Base-by-base conservation (phyloP, 2,329 filamentous ascomycete genomes). In the Aspergillus versicolor region DNA sequence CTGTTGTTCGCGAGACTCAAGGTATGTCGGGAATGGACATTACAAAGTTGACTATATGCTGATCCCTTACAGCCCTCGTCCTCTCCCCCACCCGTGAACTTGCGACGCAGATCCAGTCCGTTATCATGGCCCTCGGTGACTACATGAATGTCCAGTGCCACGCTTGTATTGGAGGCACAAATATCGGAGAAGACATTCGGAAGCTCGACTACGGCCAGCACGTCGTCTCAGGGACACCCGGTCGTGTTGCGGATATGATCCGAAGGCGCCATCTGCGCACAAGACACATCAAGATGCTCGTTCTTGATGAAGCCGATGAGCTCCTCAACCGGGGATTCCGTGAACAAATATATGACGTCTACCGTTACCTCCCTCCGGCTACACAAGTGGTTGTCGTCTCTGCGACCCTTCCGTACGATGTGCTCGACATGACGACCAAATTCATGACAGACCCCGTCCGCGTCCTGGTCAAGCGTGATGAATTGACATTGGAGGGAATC, bases 101-200 rank as follows among this genome's bases (percentile, higher is more conserved):
- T 63, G 94, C 94, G 45, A 97, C 93, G 27, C 94, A 99, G 79
- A 99, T 99, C 64, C 94, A 99, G 79, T 96, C 91, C 37, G 94
- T 99, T 58, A 90, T 99, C 67, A 96, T 97, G 87, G 94, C 94
- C n/a, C 85, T 99, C n/a, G 94, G 94, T 64, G 94, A 99, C 77
- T 99, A 97, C 82, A 97, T 99, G 94, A 97, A 97, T 73, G 91
- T 99, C 3, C 92, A 99, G 78, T 99, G 94, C 79, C 94, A 99
- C 70, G 93, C 94, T 58, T 99, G 94, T 77, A 97, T 99, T 70
- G 94, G 94, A 65, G 94, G 94, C 59, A 99, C 94, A 65, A 97
- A 96, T 71, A 92, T 99, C 38, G 92, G 94, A 67, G 94, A 97
- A 74, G 94, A 99, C 73, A 99, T 99, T 67, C 88, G 91, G 75